phyloP scores from a whole-genome alignment of 2,329 filamentous ascomycete species.

The Colletotrichum camelliae region DNA sequence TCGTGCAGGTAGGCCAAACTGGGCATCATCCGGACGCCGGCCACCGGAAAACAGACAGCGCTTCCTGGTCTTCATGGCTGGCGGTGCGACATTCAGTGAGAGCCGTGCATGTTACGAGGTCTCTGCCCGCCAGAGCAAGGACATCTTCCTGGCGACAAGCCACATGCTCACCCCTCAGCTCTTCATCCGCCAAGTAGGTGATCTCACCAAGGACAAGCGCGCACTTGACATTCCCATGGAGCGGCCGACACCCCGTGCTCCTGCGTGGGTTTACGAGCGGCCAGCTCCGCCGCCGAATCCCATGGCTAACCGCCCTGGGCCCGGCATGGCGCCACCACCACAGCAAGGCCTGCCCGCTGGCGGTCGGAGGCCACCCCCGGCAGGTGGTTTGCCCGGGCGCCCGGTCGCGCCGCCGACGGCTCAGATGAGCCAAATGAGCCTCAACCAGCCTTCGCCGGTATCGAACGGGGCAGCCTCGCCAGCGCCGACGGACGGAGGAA shows the following conservation, averaged over 20 bases:
- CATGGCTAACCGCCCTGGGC: constrained; percentile 31
- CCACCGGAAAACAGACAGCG: constrained; percentile 82
- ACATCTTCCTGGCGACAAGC: constrained; percentile 87
- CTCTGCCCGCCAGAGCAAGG: constrained; percentile 72
- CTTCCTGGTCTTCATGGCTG: constrained; percentile 92
- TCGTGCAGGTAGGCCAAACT: constrained; percentile 90
- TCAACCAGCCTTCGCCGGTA: constrained; percentile 38
- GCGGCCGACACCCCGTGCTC: constrained; percentile 79
- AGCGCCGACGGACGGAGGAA: constrained; percentile 37
- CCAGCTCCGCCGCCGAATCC: constrained; percentile 58
- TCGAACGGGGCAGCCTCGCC: constrained; percentile 23
- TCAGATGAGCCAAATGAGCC: constrained; percentile 61
- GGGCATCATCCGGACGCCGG: constrained; percentile 83
- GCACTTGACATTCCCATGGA: constrained; percentile 83
- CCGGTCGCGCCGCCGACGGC: constrained; percentile 53
- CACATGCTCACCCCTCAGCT: constrained; percentile 91
- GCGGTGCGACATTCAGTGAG: constrained; percentile 93
- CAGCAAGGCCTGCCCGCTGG: constrained; percentile 9
- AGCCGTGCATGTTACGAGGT: constrained; percentile 88
- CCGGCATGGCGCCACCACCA: constrained; percentile 28
- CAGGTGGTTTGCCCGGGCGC: constrained; percentile 39
- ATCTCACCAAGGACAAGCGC: constrained; percentile 77
- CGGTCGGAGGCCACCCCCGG: constrained; percentile 29
- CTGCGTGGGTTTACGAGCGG: constrained; percentile 84
- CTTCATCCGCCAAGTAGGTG: constrained; percentile 82